Base-by-base conservation (phyloP, 768 basidiomycete genomes). In the Melanogaster broomeanus region DNA sequence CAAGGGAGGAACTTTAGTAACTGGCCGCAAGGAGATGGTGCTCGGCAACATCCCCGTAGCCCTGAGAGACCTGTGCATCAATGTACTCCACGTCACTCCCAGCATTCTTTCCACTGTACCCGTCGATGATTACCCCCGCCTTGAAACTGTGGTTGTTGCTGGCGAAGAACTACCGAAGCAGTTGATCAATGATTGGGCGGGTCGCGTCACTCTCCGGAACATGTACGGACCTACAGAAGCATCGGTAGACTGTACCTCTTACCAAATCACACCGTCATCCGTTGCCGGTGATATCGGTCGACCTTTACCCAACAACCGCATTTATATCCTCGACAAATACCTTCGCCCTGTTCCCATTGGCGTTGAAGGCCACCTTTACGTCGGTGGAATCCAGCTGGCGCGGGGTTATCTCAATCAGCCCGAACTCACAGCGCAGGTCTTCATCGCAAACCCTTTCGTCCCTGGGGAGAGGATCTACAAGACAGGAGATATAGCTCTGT, bases 381-480 rank as follows among this genome's bases (percentile, higher is more conserved):
- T 64, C 22, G 62, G 62, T 10, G 62, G 62, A 2, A 47, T 54
- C 18, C 62, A 64, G 45, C 50, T 64, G 13, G 52, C 62, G 10
- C 47, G 59, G 4, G 62, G 61, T 12, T 64, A 64, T 43, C 43
- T 62, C 48, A 49, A 52, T 22, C 40, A 52, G 37, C 52, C 51
- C 3, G 58, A 57, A 25, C 52, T 58, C 28, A 56, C 61, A 19
- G 48, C 40, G 15, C 48, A 33, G 37, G 53, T 33, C 11, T 63
- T 62, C 51, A 52, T 62, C 21, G 35, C 41, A 7, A 57, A 59
- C 41, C 57, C 61, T 4, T 61, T 60, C 51, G 41, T 51, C 11
- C 25, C 37, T 19, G 51, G 58, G 12, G 61, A 50, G 19, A 45
- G 55, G 33, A 45, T 62, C 27, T 62, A 58, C 55, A 41, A 51